Conservation (phyloP, 768 basidiomycete species). For the Tephrocybe sp. region DNA sequence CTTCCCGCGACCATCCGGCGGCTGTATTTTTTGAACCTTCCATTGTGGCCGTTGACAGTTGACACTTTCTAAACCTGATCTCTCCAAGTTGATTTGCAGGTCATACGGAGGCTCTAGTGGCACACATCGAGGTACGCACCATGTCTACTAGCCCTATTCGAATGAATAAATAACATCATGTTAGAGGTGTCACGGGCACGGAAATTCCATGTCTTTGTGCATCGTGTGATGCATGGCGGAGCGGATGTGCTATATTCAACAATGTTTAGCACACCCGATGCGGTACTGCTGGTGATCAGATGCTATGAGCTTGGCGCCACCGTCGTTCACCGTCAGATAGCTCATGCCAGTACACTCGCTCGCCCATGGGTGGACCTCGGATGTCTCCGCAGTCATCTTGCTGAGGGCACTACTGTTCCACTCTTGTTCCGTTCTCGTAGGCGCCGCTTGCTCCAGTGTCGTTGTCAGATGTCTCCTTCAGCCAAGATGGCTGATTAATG, state of each 20-base stretch:
- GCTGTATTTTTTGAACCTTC: slow-evolving; percentile 1
- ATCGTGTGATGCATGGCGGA: slow-evolving; percentile 3
- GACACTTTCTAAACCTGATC: neutral
- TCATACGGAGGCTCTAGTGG: neutral
- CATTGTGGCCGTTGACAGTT: neutral
- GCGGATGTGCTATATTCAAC: neutral
- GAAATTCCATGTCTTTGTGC: neutral
- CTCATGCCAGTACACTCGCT: neutral
- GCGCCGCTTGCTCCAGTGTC: neutral
- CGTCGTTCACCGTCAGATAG: neutral
- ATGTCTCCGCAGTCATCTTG: slow-evolving; percentile 6
- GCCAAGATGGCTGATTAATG: slow-evolving; percentile 10
- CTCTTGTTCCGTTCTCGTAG: slow-evolving; percentile 14
- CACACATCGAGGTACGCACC: too few species aligned
- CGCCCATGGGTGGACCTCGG: slow-evolving; percentile 11
- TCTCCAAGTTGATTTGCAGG: neutral
- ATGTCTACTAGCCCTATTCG: neutral
- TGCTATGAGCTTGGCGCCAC: too few species aligned
- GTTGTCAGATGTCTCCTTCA: slow-evolving; percentile 4
- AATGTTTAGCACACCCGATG: neutral
- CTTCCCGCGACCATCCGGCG: slow-evolving; percentile 1
- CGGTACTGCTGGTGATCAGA: too few species aligned
- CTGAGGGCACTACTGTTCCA: neutral
- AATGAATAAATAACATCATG: neutral
- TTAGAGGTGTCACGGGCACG: neutral